Base-by-base conservation (phyloP, 441 rosid genomes). In the Omphalea diandra region DNA sequence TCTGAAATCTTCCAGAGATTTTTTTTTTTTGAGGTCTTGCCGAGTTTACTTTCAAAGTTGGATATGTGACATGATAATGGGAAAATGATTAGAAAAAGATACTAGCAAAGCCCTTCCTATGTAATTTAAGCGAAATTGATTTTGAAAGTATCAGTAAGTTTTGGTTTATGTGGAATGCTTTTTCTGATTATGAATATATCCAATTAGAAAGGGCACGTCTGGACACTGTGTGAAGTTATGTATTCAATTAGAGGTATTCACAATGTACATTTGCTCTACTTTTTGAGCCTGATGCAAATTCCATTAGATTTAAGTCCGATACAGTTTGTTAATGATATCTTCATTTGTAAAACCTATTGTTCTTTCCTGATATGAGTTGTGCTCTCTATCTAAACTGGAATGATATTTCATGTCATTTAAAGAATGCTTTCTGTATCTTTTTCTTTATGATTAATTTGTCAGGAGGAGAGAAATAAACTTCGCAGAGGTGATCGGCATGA, bases 401-500 rank as follows among this genome's bases (percentile, higher is more conserved):
- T 64, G 54, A 63, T 35, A 55, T 66, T 67, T 76, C 35, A 61
- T 71, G 44, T 59, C 40, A 43, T 71, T 27, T 77, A 27, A 66
- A 73, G 50, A 27, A 78, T 50, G 68, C 67, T 68, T 69, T 70
- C 68, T 57, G 67, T 40, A 53, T 64, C 69, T 73, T 31, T 72
- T 77, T 73, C 47, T 72, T 79, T 59, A 41, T 73, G 70, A 75
- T 74, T 73, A 68, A 32, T 68, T 66, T 80, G 43, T 70, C 90
- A 95, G 99, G 99, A 92, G 78, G 94, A 88, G 73, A 90, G 87
- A 84, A 90, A 83, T 84, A 90, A 88, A 82, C 81, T 77, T 47
- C 88, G 83, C 79, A 89, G 82, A 76, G 83, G 60, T 71, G 98
- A 90, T 38, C 86, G 83, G 58, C 44, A 69, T 38, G 97, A 87